Evolutionary conservation across 228 moss, liverwort and hornwort genomes (phyloP).

Genomic region (Sphagnum magellanicum): DNA sequence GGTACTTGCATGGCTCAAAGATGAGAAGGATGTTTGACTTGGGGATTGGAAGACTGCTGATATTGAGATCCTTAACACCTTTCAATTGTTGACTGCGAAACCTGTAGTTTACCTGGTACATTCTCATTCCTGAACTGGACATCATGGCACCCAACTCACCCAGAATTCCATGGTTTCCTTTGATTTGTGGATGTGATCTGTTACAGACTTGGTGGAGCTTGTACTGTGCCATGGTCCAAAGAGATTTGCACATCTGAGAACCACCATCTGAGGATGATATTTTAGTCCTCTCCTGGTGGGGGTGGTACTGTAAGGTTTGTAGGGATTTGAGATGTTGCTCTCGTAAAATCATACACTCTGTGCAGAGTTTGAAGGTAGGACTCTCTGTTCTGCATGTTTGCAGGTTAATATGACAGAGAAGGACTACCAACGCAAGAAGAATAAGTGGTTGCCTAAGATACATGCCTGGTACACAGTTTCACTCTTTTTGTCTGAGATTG

Average conservation of each 20-base stretch:
- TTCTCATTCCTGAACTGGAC: not conserved
- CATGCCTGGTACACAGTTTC: constrained; percentile 50
- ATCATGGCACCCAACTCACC: too few species aligned
- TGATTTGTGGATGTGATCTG: too few species aligned
- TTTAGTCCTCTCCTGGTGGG: too few species aligned
- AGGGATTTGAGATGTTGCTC: too few species aligned
- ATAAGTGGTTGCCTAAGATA: constrained; percentile 96
- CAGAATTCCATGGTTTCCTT: too few species aligned
- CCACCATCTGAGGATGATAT: too few species aligned
- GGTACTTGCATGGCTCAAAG: constrained; percentile 81
- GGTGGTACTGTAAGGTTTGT: too few species aligned
- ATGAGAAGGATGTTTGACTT: constrained; percentile 89
- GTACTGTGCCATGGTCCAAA: too few species aligned
- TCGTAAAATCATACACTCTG: too few species aligned
- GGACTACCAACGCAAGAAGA: constrained; percentile 98
- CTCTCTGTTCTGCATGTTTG: constrained; percentile 1
- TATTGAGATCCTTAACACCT: constrained; percentile 86
- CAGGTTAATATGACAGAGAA: constrained; percentile 97
- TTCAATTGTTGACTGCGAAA: constrained; percentile 86
- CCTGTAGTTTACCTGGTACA: constrained; percentile 89
- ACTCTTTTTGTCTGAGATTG: too few species aligned
- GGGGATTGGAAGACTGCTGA: constrained; percentile 98
- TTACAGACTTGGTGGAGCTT: too few species aligned
- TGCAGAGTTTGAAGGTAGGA: not conserved
- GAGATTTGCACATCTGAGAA: too few species aligned